Base-by-base conservation (phyloP, 306 rosid species). In the Bauhinia variegata region DNA sequence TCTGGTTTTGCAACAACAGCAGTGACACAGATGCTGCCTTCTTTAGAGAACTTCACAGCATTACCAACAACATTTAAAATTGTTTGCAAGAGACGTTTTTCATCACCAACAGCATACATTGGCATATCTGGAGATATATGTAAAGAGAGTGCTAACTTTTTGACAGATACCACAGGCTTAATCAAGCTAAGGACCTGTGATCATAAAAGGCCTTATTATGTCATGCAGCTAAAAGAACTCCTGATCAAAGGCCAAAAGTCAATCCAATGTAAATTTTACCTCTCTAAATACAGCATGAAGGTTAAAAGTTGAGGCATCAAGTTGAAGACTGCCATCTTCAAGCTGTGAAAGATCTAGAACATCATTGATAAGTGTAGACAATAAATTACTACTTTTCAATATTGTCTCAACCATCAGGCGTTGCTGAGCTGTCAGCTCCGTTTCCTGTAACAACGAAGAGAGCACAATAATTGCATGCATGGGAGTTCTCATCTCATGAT, bases 401-500 rank as follows among this genome's bases (percentile, higher is more conserved):
- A 93, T 75, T 48, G 95, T 93, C 76, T 93, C 99, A 30, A 93
- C 91, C 97, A 93, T 93, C 65, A 93, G 82, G 16, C 99, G 97
- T 66, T 93, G 99, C 83, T 93, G 95, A 18, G 95, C 86, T 72
- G 95, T 88, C 74, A 90, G 69, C 51, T 88, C 89, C 59, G 97
- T 90, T 86, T 93, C 99, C 83, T 89, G 99, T 63, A 93, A 72
- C 79, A 93, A 78, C 38, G 99, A 93, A 60, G 97, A 93, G 65
- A 93, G 99, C 36, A 96, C 99, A 76, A 88, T 93, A 67, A 93
- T 81, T 58, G 99, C 99, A 80, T 93, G 99, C 99, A 93, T 90
- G 5, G 99, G 99, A 64, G 96, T 93, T 74, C 99, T 90, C 99
- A 93, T 93, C 80, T 93, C 99, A 12, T 93, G 97, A 80, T 93